Base-by-base conservation (phyloP, 306 rosid species). In the Herpetospermum pedunculosum region DNA sequence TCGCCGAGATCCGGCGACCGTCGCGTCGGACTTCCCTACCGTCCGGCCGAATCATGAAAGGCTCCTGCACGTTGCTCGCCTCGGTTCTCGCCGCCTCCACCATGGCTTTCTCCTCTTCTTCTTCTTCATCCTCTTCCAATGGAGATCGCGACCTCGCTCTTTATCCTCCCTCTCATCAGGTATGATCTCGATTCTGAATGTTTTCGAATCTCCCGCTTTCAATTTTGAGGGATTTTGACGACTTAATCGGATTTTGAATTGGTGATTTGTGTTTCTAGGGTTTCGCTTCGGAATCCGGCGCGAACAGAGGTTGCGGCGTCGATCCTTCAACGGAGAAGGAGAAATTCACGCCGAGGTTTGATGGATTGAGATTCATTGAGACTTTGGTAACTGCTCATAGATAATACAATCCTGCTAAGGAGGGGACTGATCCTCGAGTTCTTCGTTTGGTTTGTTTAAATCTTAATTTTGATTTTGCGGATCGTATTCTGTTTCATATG, bases 311-410 rank as follows among this genome's bases (percentile, higher is more conserved):
- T 7, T 64, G 46, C 25, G 41, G 19, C 16, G 57, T 79, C 52
- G 53, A 53, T 18, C 5, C 72, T 3, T 23, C 83, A 37, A 46
- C 80, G 52, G 78, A 57, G 34, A 81, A 81, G 84, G 92, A 87
- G 82, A 85, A 90, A 52, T 94, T 89, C 67, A 88, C 89, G 47
- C 98, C 98, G 63, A 89, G 84, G 74, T 94, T 94, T 63, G 98
- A 94, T 71, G 98, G 98, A 5, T 80, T 94, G 85, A 89, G 91
- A 26, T 94, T 94, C 86, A 89, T 91, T 25, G 96, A 94, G 77
- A 94, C 98, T 50, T 75, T 94, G 37, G 88, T 94, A 50, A 94
- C 98, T 38, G 98, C 98, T 13, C 98, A 94, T 72, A 82, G 98
- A 83, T 94, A 82, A 83, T 58, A 18, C 10, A 6, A 4, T 30